Conservation (phyloP, 495 filamentous ascomycete species). For the Penicillium lividum region DNA sequence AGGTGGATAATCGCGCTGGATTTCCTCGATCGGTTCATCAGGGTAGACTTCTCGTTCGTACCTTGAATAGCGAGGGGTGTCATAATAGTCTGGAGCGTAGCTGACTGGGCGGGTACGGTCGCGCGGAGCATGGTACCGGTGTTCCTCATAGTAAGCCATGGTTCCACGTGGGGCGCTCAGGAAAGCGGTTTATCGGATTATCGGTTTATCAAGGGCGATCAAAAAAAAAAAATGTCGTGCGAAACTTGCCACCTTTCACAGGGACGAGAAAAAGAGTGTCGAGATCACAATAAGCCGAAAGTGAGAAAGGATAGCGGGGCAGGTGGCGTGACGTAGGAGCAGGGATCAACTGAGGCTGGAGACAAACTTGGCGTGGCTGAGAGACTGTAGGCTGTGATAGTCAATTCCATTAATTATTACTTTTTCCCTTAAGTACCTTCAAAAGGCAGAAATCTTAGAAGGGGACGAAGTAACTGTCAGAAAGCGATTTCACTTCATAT, state of each 20-base stretch:
- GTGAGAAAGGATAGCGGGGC: constrained; percentile 22
- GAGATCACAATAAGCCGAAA: constrained; percentile 5
- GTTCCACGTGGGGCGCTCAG: constrained; percentile 4
- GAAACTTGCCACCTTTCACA: constrained; percentile 21
- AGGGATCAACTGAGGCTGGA: not conserved
- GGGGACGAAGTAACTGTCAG: not conserved
- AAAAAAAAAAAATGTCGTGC: constrained; percentile 14
- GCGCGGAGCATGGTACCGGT: constrained; percentile 31
- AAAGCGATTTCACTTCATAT: not conserved
- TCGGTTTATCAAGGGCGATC: not conserved
- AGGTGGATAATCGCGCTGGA: constrained; percentile 67
- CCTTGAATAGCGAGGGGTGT: constrained; percentile 23
- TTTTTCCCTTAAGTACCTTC: not conserved
- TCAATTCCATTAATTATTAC: not conserved
- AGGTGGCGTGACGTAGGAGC: constrained; percentile 25
- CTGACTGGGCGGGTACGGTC: constrained; percentile 31
- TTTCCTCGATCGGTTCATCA: constrained; percentile 66
- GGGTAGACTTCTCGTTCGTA: constrained; percentile 51
- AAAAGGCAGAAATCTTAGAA: not conserved
- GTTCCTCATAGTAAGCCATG: constrained; percentile 48
- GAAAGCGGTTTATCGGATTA: too few species aligned
- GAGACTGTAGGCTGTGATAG: not conserved
- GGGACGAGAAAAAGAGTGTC: constrained; percentile 15
- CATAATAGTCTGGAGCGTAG: constrained; percentile 37
- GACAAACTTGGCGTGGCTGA: not conserved